These are phyloP conservation scores for Claviceps quebecensis DNA, from an alignment of 2,329 filamentous ascomycete genomes.

Conservation along the genomic window DNA sequence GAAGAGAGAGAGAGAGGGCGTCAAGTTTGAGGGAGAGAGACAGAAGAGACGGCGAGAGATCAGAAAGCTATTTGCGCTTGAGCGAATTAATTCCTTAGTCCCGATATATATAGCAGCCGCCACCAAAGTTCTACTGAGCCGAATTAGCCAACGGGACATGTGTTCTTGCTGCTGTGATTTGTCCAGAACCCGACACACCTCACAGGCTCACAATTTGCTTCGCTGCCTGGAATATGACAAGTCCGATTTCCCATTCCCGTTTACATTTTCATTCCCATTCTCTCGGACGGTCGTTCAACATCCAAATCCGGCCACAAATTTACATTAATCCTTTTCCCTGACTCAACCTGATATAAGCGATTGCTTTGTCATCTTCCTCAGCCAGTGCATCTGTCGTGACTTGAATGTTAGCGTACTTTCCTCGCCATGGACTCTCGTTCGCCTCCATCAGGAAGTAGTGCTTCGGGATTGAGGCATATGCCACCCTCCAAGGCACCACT, in stretches of 20 bases:
- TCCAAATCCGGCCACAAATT: not conserved
- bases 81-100: not conserved
- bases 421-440: constrained; percentile 13
- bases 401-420: constrained; percentile 10
- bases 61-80: not conserved
- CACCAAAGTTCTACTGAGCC: not conserved
- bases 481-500: constrained; percentile 28
- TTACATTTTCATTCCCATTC: not conserved
- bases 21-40: not conserved
- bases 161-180: not conserved
- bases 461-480: constrained; percentile 22
- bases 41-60: not conserved
- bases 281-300: not conserved
- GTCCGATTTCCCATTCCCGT: not conserved
- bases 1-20: too few relatives aligned
- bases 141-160: not conserved
- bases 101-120: not conserved
- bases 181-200: not conserved
- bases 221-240: not conserved
- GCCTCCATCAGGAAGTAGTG: constrained; percentile 31
- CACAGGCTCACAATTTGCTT: not conserved
- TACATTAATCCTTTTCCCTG: constrained; percentile 14
- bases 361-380: constrained; percentile 3
- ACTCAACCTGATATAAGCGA: constrained; percentile 18
- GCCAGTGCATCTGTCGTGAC: constrained; percentile 15